These are phyloP conservation scores for Ascomycota sp. DNA, from an alignment of 2,329 filamentous ascomycete species.

Conservation along the genomic window DNA sequence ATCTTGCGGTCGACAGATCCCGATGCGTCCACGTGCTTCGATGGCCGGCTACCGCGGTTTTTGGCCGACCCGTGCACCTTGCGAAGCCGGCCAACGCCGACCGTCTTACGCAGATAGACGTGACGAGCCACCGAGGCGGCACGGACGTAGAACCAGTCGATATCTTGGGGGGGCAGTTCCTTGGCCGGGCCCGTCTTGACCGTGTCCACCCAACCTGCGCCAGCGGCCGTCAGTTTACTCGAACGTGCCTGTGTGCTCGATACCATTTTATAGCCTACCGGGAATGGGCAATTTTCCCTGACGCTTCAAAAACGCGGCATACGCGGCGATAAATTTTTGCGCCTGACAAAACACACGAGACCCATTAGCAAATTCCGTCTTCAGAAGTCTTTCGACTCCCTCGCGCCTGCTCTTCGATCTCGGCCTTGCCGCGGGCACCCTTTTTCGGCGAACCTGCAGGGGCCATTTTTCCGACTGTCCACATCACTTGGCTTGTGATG, in stretches of 20 bases:
- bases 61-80: slow-evolving; percentile 92
- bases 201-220: slow-evolving; percentile 87
- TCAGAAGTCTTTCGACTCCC: slow-evolving; percentile 54
- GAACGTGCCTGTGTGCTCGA: too few species aligned
- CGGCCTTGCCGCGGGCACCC: too few species aligned
- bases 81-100: slow-evolving; percentile 92
- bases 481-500: too few species aligned
- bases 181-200: slow-evolving; percentile 96
- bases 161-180: slow-evolving; percentile 94
- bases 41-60: slow-evolving; percentile 86
- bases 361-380: slow-evolving; percentile 56
- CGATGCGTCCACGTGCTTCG: slow-evolving; percentile 86
- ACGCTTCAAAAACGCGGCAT: slow-evolving; percentile 79
- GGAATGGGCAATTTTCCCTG: slow-evolving; percentile 85
- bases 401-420: slow-evolving; percentile 43
- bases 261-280: too few species aligned
- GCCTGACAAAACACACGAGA: slow-evolving; percentile 31
- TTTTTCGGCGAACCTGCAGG: too few species aligned
- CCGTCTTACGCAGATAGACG: slow-evolving; percentile 98
- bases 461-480: not conserved
- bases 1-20: slow-evolving; percentile 95
- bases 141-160: slow-evolving; percentile 90
- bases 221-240: not conserved
- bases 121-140: slow-evolving; percentile 90
- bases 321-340: slow-evolving; percentile 76